Evolutionary conservation across 2,329 filamentous ascomycete genomes (phyloP), one percentile per base, ranked within the genome.

Genomic region (Diaporthe velutina): DNA sequence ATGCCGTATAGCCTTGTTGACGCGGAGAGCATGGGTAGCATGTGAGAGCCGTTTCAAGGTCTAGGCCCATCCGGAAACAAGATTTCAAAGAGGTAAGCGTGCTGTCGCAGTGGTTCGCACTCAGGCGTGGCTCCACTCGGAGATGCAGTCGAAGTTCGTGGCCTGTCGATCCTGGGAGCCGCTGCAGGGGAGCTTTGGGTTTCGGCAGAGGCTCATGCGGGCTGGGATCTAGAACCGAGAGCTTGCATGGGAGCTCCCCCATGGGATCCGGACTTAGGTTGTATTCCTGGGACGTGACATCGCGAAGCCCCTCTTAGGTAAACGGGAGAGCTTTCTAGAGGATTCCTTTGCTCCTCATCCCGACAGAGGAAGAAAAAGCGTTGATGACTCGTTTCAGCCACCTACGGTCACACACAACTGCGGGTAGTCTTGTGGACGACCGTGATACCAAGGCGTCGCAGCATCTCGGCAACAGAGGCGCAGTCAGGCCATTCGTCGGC

Each of bases 401-500:
- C 64, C 64, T 22, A 15, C 35, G 6, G 64, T 68, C 1, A 68
- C 64, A 40, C 64, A 54, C 25, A n/a, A 38, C 48, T 68, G 48
- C 64, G 22, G n/a, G 13, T 40, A 33, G n/a, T 54, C 48, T 40
- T 45, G 33, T 68, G 64, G 30, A 35, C 61, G 13, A 28, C 9
- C 22, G 64, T 67, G 64, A 67, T 52, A 67, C 64, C 22, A 28
- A 35, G 6, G 12, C n/a, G 54, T 25, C 17, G 70, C 42, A 61
- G 33, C 12, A 52, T 25, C 52, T 60, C 70, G 55, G 57, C 42
- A 54, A 13, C 12, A 54, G 45, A 30, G 45, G 57, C 25, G 70
- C 45, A 64, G 57, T 72, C 57, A 71, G 55, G 57, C 48, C 70
- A 71, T 42, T 15, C 28, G 33, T 52, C 70, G 70, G 57, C n/a